Base-by-base conservation (phyloP, 768 basidiomycete species). In the Trichaptum fuscoviolaceum region DNA sequence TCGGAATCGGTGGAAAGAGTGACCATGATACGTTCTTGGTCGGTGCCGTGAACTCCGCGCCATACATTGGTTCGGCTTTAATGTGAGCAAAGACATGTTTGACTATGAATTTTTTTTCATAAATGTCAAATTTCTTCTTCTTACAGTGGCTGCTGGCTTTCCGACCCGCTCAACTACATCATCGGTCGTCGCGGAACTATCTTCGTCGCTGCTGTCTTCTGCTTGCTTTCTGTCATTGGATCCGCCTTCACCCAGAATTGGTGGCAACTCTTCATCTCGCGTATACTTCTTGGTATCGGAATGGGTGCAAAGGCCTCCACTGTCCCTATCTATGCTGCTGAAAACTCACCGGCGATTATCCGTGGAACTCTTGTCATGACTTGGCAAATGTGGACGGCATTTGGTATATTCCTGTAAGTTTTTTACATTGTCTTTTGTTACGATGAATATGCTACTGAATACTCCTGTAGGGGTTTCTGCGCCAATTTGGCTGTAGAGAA, bases 291-390 rank as follows among this genome's bases (percentile, higher is more conserved):
- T 20, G 87, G 88, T 30, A 71, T 89, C 35, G 87, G 86, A 35
- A 88, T 89, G 82, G 87, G 87, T 23, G 81, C 86, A 1, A 89
- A 89, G 74, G 83, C 82, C 4, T 78, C 82, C 2, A 87, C 88
- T 0, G 85, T 86, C 0, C 89, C 89, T 7, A 82, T 90, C 20
- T 89, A 81, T 71, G 83, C 88, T 10, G 86, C 88, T 3, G 90
- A 82, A 65, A 69, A 72, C 66, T 67, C 73, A 4, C 79, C 79
- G 0, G 71, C 77, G 0, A n/a, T 63, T 2, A 79, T 81, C 59
- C 75, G 79, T 64, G 78, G 78, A 58, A 76, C 72, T 1, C 69
- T 78, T 7, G 73, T 75, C 63, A 78, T 78, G 76, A 69, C 69
- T 17, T 78, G 78, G 77, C 80, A 81, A 66, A 69, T 78, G 1